Evolutionary conservation across 2,329 filamentous ascomycete genomes (phyloP).

Genomic region (Rugonectria rugulosa): DNA sequence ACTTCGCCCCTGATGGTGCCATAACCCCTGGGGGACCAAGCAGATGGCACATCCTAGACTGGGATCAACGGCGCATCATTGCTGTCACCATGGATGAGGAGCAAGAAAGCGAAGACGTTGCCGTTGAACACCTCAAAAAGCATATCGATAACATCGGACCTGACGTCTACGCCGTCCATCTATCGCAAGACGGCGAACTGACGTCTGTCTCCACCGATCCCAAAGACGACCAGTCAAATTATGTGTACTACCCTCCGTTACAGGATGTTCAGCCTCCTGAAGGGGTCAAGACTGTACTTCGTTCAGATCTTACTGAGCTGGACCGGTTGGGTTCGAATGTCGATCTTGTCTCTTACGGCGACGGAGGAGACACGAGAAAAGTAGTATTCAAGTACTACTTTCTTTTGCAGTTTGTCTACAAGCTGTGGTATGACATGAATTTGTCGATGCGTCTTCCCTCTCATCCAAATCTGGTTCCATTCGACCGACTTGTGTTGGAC

Average conservation of each 20-base stretch:
- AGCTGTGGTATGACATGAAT: neutral
- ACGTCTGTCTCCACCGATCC: slow-evolving; percentile 32
- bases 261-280: neutral
- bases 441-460: neutral
- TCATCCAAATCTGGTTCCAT: slow-evolving; percentile 34
- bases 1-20: slow-evolving; percentile 15
- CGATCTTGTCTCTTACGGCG: neutral
- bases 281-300: neutral
- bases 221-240: slow-evolving; percentile 21
- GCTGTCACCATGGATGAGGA: slow-evolving; percentile 41
- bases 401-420: neutral
- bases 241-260: neutral
- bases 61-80: slow-evolving; percentile 39
- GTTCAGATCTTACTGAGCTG: neutral
- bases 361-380: neutral
- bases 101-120: slow-evolving; percentile 36
- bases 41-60: slow-evolving; percentile 39
- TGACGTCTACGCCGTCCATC: slow-evolving; percentile 29
- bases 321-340: neutral
- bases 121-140: slow-evolving; percentile 34
- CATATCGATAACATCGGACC: slow-evolving; percentile 23
- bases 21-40: slow-evolving; percentile 33
- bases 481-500: slow-evolving; percentile 45
- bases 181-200: slow-evolving; percentile 34
- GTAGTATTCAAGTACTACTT: neutral